Evolutionary conservation across 2,329 filamentous ascomycete genomes (phyloP).

Genomic region (Exserohilum turcica): DNA sequence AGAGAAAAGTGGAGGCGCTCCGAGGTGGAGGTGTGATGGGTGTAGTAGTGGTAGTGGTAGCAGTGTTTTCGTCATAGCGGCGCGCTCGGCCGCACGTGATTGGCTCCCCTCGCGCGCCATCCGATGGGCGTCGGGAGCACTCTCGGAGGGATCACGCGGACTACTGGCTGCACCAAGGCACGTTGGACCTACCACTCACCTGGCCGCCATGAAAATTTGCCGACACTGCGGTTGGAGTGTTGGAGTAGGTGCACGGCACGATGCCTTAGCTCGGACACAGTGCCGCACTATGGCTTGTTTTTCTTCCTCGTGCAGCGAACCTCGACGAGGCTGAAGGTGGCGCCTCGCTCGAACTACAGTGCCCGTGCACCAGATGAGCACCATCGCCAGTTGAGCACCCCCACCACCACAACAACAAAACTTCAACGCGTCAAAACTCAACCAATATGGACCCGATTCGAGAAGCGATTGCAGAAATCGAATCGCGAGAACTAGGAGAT

Average conservation of each 20-base stretch:
- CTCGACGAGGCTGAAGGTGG: too few relatives aligned
- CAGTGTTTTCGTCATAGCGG: background rate
- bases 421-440: too few relatives aligned
- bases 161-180: constrained; percentile 10
- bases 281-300: constrained; percentile 1
- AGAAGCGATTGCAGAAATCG: too few relatives aligned
- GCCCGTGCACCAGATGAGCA: too few relatives aligned
- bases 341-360: too few relatives aligned
- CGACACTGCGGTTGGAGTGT: constrained; percentile 23
- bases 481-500: too few relatives aligned
- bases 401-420: too few relatives aligned
- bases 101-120: constrained; percentile 13
- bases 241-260: constrained; percentile 21
- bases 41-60: too few relatives aligned
- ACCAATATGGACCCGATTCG: too few relatives aligned
- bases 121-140: constrained; percentile 20
- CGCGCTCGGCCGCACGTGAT: constrained; percentile 11
- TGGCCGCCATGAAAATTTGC: constrained; percentile 20
- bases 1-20: constrained; percentile 26
- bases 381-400: too few relatives aligned
- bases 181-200: constrained; percentile 22
- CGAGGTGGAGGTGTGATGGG: too few relatives aligned
- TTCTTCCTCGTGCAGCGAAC: background rate
- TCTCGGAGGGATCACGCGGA: constrained; percentile 22
- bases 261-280: constrained; percentile 18